A percentile compares a stretch with the other conserved stretches of the same genome.
Evolutionary conservation across 768 basidiomycete species (phyloP).

Genomic region (Termitomyces sp.): DNA sequence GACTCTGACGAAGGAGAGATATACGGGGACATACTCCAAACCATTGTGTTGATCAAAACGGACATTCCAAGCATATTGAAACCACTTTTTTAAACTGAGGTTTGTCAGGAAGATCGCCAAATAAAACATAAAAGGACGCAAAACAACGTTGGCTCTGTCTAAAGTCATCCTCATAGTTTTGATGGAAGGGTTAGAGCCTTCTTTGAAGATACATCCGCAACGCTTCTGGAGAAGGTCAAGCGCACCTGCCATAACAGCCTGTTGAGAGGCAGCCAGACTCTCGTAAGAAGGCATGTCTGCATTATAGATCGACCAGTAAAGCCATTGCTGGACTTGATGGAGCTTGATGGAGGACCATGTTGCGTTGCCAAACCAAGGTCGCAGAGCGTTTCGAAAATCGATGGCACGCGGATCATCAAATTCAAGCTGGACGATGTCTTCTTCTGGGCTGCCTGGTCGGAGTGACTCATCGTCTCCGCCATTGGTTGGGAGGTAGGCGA

Average conservation of each 20-base stretch:
- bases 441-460: conserved; percentile 56
- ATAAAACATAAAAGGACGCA: conserved; percentile 69
- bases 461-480: conserved; percentile 51
- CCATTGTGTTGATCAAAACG: conserved; percentile 46
- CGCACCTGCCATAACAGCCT: conserved; percentile 49
- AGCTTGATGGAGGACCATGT: conserved; percentile 68
- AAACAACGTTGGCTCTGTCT: conserved; percentile 65
- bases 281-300: conserved; percentile 49
- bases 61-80: conserved; percentile 35
- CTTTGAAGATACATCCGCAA: conserved; percentile 56
- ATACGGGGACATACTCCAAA: conserved; percentile 51
- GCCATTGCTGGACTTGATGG: conserved; percentile 63
- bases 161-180: conserved; percentile 65
- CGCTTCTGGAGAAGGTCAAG: conserved; percentile 65
- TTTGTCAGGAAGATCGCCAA: conserved; percentile 44
- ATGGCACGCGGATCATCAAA: conserved; percentile 63
- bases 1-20: background rate
- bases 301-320: conserved; percentile 83
- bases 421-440: conserved; percentile 51
- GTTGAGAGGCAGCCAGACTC: conserved; percentile 38
- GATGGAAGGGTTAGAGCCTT: conserved; percentile 48
- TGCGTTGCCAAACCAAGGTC: conserved; percentile 73
- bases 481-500: conserved; percentile 47
- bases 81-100: conserved; percentile 36
- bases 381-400: conserved; percentile 63